Percentiles rank a stretch among this genome's conserved stretches.
Evolutionary conservation across 805 yeast species (phyloP).

Genomic region (Saturnispora mendoncae): DNA sequence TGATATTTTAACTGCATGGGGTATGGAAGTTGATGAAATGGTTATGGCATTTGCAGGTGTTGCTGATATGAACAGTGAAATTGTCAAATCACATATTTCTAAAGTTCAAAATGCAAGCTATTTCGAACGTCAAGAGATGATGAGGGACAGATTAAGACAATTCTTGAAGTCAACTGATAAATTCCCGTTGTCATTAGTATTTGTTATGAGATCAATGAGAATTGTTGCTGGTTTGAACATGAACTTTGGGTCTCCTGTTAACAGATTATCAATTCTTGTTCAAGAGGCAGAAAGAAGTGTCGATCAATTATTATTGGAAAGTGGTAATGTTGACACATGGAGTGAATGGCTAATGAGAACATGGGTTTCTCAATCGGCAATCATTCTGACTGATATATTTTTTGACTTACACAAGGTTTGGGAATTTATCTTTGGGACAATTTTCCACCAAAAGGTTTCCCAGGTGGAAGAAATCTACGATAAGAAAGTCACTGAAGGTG

Average conservation of each 20-base stretch:
- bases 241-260: constrained; percentile 62
- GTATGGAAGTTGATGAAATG: constrained; percentile 55
- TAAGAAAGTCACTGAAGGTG: constrained; percentile 33
- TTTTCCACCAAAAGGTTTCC: constrained; percentile 23
- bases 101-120: constrained; percentile 26
- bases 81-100: constrained; percentile 28
- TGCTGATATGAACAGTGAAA: constrained; percentile 17
- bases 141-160: constrained; percentile 40
- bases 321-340: constrained; percentile 13
- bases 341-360: constrained; percentile 15
- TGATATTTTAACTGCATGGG: constrained; percentile 52
- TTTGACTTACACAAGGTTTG: constrained; percentile 11
- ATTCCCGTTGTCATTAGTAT: constrained; percentile 59
- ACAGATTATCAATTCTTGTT: constrained; percentile 56
- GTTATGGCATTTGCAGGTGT: constrained; percentile 35
- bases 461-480: constrained; percentile 39
- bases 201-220: constrained; percentile 62
- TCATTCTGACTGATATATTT: constrained; percentile 13
- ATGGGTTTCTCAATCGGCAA: constrained; percentile 13
- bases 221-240: constrained; percentile 66
- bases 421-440: constrained; percentile 4
- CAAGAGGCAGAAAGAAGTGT: constrained; percentile 37
- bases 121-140: constrained; percentile 34
- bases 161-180: constrained; percentile 54
- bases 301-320: constrained; percentile 9